Evolutionary conservation across 2,329 filamentous ascomycete species (phyloP), one percentile per base, ranked within the genome.

Genomic region (Alternaria sp.): DNA sequence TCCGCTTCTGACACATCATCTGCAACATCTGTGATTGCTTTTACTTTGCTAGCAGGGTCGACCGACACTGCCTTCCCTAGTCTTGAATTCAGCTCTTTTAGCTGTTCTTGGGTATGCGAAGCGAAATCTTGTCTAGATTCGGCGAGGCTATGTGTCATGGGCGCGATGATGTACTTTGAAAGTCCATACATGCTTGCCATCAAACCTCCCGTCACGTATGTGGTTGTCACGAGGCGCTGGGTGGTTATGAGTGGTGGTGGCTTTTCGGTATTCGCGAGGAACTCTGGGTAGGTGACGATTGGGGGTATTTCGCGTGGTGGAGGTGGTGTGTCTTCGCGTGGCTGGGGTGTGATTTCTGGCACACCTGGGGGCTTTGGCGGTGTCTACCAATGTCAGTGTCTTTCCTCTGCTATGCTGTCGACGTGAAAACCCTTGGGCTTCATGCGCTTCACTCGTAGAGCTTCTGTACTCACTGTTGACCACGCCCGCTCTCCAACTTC

Each of bases 241-340:
- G 85, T 80, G 6, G 85, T 87, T 31, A 89, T 69, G 78, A 86
- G 77, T 77, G 84, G 86, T 13, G 86, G 84, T 9, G 84, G 85
- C 63, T 86, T 85, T 61, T 82, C 79, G 9, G 85, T 79, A 60
- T 86, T 81, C 42, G 86, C 78, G 39, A 89, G 82, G 67, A 88
- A 89, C 72, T 89, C 86, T 4, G 86, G 86, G 68, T 89, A 89
- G 44, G 87, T 88, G 62, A 89, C 86, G 57, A 89, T 87, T 4
- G 86, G 86, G 17, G 86, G 83, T 24, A 83, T 74, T 36, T 84
- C 82, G 68, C 78, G 71, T 42, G 71, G 62, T 48, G 67, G 65
- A 55, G 69, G 44, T 37, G 37, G 23, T 34, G 40, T 42, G 7
- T 83, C 73, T 36, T 84, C 81, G 68, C 78, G 71, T 44, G 71